phyloP scores from a whole-genome alignment of 768 basidiomycete genomes.

The Butyriboletus loyo region DNA sequence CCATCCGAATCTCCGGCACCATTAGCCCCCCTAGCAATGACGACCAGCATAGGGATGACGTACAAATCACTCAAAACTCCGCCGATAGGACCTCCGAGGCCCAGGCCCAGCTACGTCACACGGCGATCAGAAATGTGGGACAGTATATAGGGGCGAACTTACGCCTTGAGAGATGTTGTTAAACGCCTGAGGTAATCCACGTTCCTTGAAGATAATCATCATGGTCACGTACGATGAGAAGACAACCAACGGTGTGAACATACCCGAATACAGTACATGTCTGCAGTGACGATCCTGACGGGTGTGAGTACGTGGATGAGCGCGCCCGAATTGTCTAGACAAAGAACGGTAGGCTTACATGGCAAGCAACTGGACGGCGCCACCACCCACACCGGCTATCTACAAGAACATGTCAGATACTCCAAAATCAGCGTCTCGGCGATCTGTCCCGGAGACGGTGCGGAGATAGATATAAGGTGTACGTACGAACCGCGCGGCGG shows the following conservation, averaged over 20 bases:
- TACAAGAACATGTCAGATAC: not conserved
- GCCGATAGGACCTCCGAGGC: slow-evolving; percentile 23
- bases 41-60: not conserved
- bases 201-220: not conserved
- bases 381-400: slow-evolving; percentile 23
- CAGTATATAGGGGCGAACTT: not conserved
- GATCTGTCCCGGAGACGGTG: not conserved
- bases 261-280: slow-evolving; percentile 21
- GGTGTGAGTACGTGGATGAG: not conserved
- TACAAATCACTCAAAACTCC: slow-evolving; percentile 21
- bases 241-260: not conserved
- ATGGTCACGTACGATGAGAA: not conserved
- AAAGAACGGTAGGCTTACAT: slow-evolving; percentile 6
- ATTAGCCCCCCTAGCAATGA: not conserved
- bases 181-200: slow-evolving; percentile 43
- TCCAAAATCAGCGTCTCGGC: not conserved
- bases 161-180: slow-evolving; percentile 24
- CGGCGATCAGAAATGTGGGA: not conserved
- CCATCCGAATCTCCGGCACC: slow-evolving; percentile 39
- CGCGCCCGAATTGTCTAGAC: not conserved
- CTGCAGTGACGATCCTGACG: slow-evolving; percentile 20
- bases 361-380: slow-evolving; percentile 19
- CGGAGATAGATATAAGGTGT: not conserved
- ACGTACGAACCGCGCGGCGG: slow-evolving; percentile 66
- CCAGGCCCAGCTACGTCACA: slow-evolving; percentile 18